phyloP scores from a whole-genome alignment of 495 filamentous ascomycete genomes.

The Apodospora peruviana region DNA sequence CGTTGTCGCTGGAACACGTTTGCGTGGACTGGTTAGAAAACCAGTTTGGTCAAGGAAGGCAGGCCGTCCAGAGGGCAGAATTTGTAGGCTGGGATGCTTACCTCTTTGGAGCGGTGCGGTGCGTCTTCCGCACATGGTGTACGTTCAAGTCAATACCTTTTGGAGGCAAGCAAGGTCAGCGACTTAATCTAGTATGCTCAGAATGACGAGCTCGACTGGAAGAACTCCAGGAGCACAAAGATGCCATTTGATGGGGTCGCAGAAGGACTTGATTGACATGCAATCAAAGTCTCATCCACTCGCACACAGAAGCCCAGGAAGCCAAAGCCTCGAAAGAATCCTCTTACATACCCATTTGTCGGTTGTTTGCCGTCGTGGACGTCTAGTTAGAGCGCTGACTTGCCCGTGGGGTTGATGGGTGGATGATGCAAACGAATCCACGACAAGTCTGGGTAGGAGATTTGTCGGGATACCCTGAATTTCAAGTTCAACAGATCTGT shows the following conservation, averaged over 20 bases:
- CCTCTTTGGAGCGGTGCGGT: conserved; percentile 85
- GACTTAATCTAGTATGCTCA: conserved; percentile 47
- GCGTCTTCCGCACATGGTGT: conserved; percentile 81
- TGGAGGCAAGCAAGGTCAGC: conserved; percentile 45
- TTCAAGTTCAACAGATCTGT: too few species aligned
- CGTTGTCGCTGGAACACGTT: conserved; percentile 67
- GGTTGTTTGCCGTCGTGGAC: not conserved
- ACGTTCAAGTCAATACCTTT: conserved; percentile 64
- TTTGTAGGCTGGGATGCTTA: not conserved
- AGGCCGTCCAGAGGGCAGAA: not conserved
- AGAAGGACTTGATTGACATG: conserved; percentile 25
- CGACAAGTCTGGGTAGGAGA: too few species aligned
- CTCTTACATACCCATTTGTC: conserved; percentile 44
- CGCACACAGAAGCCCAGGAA: conserved; percentile 39
- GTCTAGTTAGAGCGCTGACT: not conserved
- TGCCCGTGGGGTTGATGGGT: too few species aligned
- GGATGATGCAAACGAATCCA: too few species aligned
- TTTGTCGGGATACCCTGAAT: too few species aligned
- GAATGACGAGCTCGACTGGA: conserved; percentile 17
- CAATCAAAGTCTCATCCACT: conserved; percentile 31
- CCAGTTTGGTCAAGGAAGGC: not conserved
- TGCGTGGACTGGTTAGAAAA: not conserved
- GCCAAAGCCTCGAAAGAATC: conserved; percentile 15
- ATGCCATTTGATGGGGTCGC: conserved; percentile 33
- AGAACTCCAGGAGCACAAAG: conserved; percentile 14